These are phyloP conservation scores for Ligustrum vulgare DNA, from an alignment of 257 asterid species.

Conservation along the genomic window DNA sequence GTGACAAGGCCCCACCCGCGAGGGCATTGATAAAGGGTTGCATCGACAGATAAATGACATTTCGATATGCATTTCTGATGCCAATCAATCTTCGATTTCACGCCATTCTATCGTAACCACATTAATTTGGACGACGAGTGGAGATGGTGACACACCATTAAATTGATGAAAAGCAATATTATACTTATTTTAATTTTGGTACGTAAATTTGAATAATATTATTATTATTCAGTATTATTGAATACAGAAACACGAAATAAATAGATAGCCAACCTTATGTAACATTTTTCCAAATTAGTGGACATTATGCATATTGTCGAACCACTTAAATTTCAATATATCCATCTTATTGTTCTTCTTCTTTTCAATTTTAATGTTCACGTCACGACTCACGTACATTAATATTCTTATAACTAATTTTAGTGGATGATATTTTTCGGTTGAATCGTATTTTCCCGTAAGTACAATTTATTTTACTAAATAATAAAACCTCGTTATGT, in stretches of 20 bases:
- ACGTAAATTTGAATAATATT: background rate
- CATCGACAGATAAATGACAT: background rate
- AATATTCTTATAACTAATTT: too few relatives aligned
- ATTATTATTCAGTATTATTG: too few relatives aligned
- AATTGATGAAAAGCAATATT: slow-evolving; percentile 33
- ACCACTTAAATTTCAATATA: too few relatives aligned
- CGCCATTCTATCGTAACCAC: slow-evolving; percentile 30
- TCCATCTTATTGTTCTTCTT: too few relatives aligned
- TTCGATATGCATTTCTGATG: background rate
- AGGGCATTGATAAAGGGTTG: background rate
- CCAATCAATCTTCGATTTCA: slow-evolving; percentile 7
- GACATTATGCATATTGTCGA: too few relatives aligned
- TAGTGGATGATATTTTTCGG: background rate
- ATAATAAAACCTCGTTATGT: background rate
- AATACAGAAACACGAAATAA: slow-evolving; percentile 12
- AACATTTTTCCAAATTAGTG: too few relatives aligned
- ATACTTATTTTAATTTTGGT: background rate
- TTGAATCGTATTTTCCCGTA: too few relatives aligned
- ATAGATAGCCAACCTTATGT: slow-evolving; percentile 19
- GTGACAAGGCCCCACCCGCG: too few relatives aligned
- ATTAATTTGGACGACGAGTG: slow-evolving; percentile 40
- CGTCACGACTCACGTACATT: too few relatives aligned
- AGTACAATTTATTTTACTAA: background rate
- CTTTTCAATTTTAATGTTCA: too few relatives aligned
- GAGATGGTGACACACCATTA: slow-evolving; percentile 46